A percentile compares a stretch with the other conserved stretches of the same genome.
phyloP scores from a whole-genome alignment of 2,329 filamentous ascomycete species.

The Aspergillus thermomutatus region DNA sequence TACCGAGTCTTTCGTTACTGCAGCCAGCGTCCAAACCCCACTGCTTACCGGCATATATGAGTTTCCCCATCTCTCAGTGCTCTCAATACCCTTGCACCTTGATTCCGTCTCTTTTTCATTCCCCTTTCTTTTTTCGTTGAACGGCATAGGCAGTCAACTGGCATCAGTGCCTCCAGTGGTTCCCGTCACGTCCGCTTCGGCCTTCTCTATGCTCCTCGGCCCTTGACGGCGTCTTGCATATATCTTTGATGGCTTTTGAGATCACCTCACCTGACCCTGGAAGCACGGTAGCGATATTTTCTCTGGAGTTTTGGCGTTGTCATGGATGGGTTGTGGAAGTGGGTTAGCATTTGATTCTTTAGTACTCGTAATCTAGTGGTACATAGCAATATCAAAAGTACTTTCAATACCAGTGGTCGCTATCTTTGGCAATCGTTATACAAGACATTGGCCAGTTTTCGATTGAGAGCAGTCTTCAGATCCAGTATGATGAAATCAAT shows the following conservation, averaged over 20 bases:
- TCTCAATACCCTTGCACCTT: constrained; percentile 8
- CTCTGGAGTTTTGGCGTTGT: background rate
- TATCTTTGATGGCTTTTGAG: background rate
- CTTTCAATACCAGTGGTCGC: background rate
- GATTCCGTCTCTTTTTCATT: background rate
- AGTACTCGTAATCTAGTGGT: background rate
- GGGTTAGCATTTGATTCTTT: background rate
- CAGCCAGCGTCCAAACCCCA: background rate
- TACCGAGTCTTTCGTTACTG: constrained; percentile 5
- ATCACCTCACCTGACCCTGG: background rate
- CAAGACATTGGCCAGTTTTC: background rate
- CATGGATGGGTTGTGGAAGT: background rate
- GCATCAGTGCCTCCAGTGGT: background rate
- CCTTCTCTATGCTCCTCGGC: background rate
- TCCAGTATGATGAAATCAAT: background rate
- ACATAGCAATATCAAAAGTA: background rate
- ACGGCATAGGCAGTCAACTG: background rate
- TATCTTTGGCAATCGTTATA: background rate
- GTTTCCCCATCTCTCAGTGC: background rate
- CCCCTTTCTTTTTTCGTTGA: background rate
- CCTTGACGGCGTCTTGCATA: background rate
- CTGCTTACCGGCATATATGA: background rate
- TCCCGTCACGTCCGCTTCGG: background rate
- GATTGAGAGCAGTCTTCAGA: background rate
- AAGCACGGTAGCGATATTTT: background rate